Evolutionary conservation across 2,329 filamentous ascomycete genomes (phyloP).

Genomic region (Fusarium transvaalense): DNA sequence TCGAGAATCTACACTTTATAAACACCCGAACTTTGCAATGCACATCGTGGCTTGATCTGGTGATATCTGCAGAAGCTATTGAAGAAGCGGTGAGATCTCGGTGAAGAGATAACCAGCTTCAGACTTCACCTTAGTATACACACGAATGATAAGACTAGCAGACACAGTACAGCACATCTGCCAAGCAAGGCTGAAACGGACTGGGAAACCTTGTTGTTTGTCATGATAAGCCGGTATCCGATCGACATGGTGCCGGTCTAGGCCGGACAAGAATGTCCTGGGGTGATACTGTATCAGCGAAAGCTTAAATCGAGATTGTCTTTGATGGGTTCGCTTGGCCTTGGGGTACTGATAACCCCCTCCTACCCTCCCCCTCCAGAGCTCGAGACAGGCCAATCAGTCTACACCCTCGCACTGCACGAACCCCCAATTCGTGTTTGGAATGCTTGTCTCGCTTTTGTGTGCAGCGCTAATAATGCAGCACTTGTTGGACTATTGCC

Average conservation of each 20-base stretch:
- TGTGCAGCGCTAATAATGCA: slow-evolving; percentile 32
- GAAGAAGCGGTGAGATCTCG: slow-evolving; percentile 25
- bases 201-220: slow-evolving; percentile 4
- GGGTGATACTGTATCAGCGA: slow-evolving; percentile 20
- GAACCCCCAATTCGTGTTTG: slow-evolving; percentile 12
- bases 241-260: slow-evolving; percentile 19
- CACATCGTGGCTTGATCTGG: slow-evolving; percentile 6
- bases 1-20: slow-evolving; percentile 23
- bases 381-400: slow-evolving; percentile 14
- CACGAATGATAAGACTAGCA: slow-evolving; percentile 15
- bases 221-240: slow-evolving; percentile 26
- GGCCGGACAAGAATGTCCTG: slow-evolving; percentile 30
- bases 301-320: slow-evolving; percentile 35
- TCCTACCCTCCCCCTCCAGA: slow-evolving; percentile 6
- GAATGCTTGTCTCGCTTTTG: slow-evolving; percentile 8
- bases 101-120: slow-evolving; percentile 26
- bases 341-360: slow-evolving; percentile 19
- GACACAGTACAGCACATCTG: background rate
- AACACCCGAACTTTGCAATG: background rate
- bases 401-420: slow-evolving; percentile 18
- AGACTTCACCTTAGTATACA: background rate
- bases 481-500: slow-evolving; percentile 21
- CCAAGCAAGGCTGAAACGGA: slow-evolving; percentile 23
- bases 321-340: background rate
- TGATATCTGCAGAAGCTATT: background rate